phyloP scores from a whole-genome alignment of 495 filamentous ascomycete genomes.

The Podospora australis region DNA sequence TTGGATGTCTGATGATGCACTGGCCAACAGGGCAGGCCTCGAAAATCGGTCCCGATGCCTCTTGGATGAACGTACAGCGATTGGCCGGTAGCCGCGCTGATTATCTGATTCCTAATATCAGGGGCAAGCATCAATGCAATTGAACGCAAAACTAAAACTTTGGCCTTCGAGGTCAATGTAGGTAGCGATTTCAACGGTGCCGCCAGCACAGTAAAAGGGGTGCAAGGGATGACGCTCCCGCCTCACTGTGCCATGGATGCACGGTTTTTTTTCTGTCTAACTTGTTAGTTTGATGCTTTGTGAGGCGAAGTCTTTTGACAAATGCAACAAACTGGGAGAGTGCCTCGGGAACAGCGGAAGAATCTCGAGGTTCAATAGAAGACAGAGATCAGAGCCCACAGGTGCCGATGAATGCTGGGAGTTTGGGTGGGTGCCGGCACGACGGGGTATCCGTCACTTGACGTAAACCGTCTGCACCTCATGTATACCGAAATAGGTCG shows the following conservation, averaged over 20 bases:
- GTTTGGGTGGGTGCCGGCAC: too few species aligned
- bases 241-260: neutral
- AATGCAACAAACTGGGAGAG: too few species aligned
- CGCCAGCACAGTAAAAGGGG: neutral
- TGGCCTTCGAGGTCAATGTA: too few species aligned
- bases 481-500: too few species aligned
- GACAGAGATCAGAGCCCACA: neutral
- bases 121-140: neutral
- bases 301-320: neutral
- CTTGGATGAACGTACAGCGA: neutral
- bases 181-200: neutral
- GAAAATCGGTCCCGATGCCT: too few species aligned
- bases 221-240: neutral
- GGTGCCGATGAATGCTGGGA: neutral
- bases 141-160: too few species aligned
- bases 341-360: neutral
- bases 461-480: neutral
- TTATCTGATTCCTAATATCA: too few species aligned
- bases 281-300: neutral
- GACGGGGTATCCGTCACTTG: conserved; percentile 6
- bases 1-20: too few species aligned
- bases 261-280: neutral
- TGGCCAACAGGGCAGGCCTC: too few species aligned
- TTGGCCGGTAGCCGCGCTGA: neutral
- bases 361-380: neutral